Base-by-base conservation (phyloP, 805 yeast species). In the Candida insectalens region DNA sequence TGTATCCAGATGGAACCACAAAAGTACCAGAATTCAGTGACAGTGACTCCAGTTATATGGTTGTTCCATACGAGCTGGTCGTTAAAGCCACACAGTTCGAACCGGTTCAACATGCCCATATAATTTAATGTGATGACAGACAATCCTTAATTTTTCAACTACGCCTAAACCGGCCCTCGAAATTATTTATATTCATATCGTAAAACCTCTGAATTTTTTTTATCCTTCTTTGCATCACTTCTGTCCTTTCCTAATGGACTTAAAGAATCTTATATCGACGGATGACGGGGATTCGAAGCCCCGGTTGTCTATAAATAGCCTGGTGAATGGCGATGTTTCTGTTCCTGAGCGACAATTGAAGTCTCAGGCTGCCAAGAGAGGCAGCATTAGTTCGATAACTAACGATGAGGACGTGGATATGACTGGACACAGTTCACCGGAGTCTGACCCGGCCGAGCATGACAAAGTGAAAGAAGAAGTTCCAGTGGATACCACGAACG, bases 331-430 rank as follows among this genome's bases (percentile, higher is more conserved):
- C 25, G 53, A 52, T 23, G 42, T n/a, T n/a, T n/a, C n/a, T n/a
- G n/a, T n/a, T n/a, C n/a, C n/a, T n/a, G n/a, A n/a, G n/a, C n/a
- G n/a, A n/a, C n/a, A n/a, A n/a, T n/a, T n/a, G n/a, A n/a, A n/a
- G n/a, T n/a, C n/a, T 4, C 23, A 29, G 8, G 38, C 36, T 6
- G 41, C 44, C 25, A 42, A 42, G 22, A 47, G 53, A 27, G 54
- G 39, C 34, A 52, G 58, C 34, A 56, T 57, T 27, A 44, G 43
- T n/a, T 47, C 47, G 35, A 37, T 69, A 30, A 66, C 74, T 6
- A 67, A 69, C 39, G 69, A 62, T 32, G 59, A 54, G 9, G 73
- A 65, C 40, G 60, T 63, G 15, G 74, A 64, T 32, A 47, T 62
- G 18, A 54, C 55, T 18, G 71, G 69, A 1, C 58, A 53, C 19